phyloP scores from a whole-genome alignment of 2,329 filamentous ascomycete species.

The Cladophialophora chaetospira region DNA sequence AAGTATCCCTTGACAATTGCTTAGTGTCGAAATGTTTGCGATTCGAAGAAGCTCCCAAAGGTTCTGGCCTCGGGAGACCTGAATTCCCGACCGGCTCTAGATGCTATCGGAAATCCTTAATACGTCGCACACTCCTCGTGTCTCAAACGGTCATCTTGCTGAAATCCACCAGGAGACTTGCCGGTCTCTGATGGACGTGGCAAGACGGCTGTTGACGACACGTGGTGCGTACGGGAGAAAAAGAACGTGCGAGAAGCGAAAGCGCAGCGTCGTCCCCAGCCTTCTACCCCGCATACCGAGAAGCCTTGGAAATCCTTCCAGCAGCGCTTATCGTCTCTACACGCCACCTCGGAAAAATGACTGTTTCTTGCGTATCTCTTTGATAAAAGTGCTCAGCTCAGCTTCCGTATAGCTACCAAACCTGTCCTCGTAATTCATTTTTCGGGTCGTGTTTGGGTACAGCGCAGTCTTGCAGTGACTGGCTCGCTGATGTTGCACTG shows the following conservation, averaged over 20 bases:
- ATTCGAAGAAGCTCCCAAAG: neutral
- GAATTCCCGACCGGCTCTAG: neutral
- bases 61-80: constrained; percentile 3
- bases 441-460: constrained; percentile 4
- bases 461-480: constrained; percentile 1
- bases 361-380: constrained; percentile 2
- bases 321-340: neutral
- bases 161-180: neutral
- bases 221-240: neutral
- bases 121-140: neutral
- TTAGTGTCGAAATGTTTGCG: no score
- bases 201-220: neutral
- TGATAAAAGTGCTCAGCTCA: constrained; percentile 17
- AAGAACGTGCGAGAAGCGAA: neutral
- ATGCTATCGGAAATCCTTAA: neutral
- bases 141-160: neutral
- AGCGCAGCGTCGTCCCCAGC: neutral
- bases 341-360: neutral
- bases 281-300: neutral
- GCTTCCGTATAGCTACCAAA: constrained; percentile 16
- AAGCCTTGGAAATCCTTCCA: neutral
- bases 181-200: constrained; percentile 1
- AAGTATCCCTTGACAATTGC: neutral
- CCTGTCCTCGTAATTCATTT: constrained; percentile 1
- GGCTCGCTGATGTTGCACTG: constrained; percentile 19